Conservation (phyloP, 164 flowering plant species). For the Pachysandra terminalis region DNA sequence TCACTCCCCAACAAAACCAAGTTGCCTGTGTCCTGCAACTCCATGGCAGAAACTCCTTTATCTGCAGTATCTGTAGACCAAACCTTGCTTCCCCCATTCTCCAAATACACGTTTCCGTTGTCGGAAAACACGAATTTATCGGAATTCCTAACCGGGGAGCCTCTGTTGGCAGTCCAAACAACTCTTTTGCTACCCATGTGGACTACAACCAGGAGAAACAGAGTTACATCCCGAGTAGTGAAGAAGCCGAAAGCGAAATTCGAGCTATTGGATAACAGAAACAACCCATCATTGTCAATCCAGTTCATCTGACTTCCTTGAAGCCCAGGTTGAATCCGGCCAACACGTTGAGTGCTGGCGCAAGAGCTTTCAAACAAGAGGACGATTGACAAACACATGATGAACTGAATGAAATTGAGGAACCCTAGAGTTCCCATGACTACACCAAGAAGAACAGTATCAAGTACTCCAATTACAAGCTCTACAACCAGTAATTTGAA, state of each 20-base stretch:
- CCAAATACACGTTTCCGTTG: slow-evolving; percentile 41
- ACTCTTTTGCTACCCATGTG: slow-evolving; percentile 31
- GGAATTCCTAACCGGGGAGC: slow-evolving; percentile 26
- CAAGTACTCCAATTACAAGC: neutral
- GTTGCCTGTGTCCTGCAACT: slow-evolving; percentile 45
- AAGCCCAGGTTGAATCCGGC: slow-evolving; percentile 26
- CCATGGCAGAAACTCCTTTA: slow-evolving; percentile 36
- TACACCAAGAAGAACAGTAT: slow-evolving; percentile 3
- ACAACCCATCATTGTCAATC: slow-evolving; percentile 38
- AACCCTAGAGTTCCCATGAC: slow-evolving; percentile 12
- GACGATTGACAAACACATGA: neutral
- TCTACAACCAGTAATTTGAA: neutral
- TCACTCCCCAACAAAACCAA: slow-evolving; percentile 35
- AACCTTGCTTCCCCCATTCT: slow-evolving; percentile 13
- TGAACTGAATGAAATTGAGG: neutral
- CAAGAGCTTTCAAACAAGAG: slow-evolving; percentile 12
- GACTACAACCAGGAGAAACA: slow-evolving; percentile 32
- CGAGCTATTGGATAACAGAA: slow-evolving; percentile 39
- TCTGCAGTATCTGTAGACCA: slow-evolving; percentile 49
- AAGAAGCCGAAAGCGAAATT: slow-evolving; percentile 40
- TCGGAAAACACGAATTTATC: slow-evolving; percentile 45
- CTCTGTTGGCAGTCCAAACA: slow-evolving; percentile 61
- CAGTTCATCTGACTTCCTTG: slow-evolving; percentile 47
- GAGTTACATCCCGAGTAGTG: slow-evolving; percentile 24
- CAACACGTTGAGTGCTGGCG: slow-evolving; percentile 19